phyloP scores from a whole-genome alignment of 345 rosid genomes.

The Brassica nigra region DNA sequence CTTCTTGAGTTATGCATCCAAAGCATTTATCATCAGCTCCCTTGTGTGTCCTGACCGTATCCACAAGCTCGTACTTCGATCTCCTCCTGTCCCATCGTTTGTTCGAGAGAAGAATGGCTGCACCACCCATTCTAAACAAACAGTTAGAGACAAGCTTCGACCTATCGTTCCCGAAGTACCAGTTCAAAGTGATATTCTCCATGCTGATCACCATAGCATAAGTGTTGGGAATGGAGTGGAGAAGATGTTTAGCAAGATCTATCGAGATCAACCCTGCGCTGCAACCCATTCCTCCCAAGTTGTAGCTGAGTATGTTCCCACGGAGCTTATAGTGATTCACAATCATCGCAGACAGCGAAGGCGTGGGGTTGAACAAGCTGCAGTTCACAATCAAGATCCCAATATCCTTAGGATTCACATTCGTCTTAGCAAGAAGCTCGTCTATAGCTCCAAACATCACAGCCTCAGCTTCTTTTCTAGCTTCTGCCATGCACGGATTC shows the following conservation, averaged over 20 bases:
- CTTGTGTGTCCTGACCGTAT: constrained; percentile 58
- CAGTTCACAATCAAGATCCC: constrained; percentile 62
- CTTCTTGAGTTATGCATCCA: constrained; percentile 57
- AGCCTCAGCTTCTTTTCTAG: constrained; percentile 56
- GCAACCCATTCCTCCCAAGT: constrained; percentile 70
- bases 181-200: constrained; percentile 60
- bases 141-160: constrained; percentile 63
- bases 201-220: constrained; percentile 57
- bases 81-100: constrained; percentile 49
- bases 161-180: constrained; percentile 62
- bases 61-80: constrained; percentile 55
- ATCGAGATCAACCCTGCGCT: constrained; percentile 65
- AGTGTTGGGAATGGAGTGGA: constrained; percentile 50
- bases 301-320: constrained; percentile 56
- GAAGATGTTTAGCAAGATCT: constrained; percentile 59
- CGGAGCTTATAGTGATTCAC: constrained; percentile 61
- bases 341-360: constrained; percentile 61
- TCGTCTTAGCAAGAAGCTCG: constrained; percentile 53
- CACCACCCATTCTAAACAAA: constrained; percentile 63
- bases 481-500: constrained; percentile 56
- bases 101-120: constrained; percentile 59
- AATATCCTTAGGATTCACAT: constrained; percentile 52
- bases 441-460: constrained; percentile 65
- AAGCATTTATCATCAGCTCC: constrained; percentile 64
- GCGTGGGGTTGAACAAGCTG: constrained; percentile 64